Evolutionary conservation across 2,329 filamentous ascomycete species (phyloP).

Genomic region (Diplodia corticola): DNA sequence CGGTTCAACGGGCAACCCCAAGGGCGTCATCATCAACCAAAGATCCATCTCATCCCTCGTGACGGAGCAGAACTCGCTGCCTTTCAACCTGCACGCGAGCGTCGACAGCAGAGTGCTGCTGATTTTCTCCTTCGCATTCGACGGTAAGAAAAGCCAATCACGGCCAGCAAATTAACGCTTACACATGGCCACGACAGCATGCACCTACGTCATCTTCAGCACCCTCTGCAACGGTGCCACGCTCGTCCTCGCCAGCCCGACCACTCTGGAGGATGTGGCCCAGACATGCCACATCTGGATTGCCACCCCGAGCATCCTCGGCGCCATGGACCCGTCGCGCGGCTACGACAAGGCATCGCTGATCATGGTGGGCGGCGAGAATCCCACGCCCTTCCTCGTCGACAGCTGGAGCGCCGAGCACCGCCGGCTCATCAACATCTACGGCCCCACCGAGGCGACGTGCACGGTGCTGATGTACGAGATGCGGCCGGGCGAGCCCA

Average conservation of each 20-base stretch:
- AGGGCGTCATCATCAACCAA: constrained; percentile 29
- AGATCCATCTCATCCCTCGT: neutral
- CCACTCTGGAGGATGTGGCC: neutral
- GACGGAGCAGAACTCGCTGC: neutral
- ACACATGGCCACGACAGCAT: neutral
- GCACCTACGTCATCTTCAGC: constrained; percentile 57
- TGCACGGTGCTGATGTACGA: constrained; percentile 17
- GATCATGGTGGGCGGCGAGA: constrained; percentile 12
- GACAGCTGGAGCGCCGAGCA: neutral
- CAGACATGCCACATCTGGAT: neutral
- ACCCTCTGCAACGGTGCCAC: constrained; percentile 44
- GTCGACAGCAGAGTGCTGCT: neutral
- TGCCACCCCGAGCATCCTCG: constrained; percentile 8
- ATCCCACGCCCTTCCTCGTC: neutral
- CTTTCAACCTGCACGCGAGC: neutral
- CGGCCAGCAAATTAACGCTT: too few relatives aligned
- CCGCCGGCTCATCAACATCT: constrained; percentile 20
- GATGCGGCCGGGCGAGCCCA: constrained; percentile 12
- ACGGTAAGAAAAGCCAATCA: constrained; percentile 41
- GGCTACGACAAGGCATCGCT: neutral
- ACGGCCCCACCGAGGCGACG: constrained; percentile 23
- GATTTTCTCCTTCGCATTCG: constrained; percentile 53
- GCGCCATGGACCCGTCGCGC: constrained; percentile 5
- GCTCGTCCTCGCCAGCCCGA: neutral
- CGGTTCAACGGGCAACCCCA: constrained; percentile 24